Conservation (phyloP, 345 rosid genomes). For the Eucalyptus regnans region DNA sequence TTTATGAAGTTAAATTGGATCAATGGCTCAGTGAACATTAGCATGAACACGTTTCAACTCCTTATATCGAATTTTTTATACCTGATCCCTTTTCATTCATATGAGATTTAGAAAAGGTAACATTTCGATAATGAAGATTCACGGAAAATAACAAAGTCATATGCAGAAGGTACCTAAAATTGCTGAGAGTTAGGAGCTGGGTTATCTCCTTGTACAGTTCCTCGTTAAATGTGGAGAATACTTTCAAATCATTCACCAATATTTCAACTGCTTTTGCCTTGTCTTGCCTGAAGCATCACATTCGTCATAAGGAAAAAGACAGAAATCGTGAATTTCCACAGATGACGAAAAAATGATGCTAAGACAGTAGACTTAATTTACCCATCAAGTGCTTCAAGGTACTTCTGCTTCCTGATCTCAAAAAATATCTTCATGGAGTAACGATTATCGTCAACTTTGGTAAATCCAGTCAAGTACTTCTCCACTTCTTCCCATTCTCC, state of each 20-base stretch:
- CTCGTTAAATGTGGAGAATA: slow-evolving; percentile 78
- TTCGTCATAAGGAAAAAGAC: not conserved
- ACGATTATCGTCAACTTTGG: slow-evolving; percentile 61
- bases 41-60: not conserved
- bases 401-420: slow-evolving; percentile 87
- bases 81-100: not conserved
- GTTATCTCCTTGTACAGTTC: slow-evolving; percentile 88
- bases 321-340: not conserved
- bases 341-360: not conserved
- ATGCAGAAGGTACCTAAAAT: slow-evolving; percentile 49
- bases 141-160: not conserved
- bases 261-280: slow-evolving; percentile 79
- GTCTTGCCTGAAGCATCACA: slow-evolving; percentile 45
- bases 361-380: not conserved
- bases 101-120: not conserved
- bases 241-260: slow-evolving; percentile 72
- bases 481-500: slow-evolving; percentile 78
- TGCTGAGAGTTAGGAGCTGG: slow-evolving; percentile 65
- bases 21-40: not conserved
- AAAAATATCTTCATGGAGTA: slow-evolving; percentile 87
- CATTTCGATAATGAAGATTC: not conserved
- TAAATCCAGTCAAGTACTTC: slow-evolving; percentile 50
- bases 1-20: not conserved
- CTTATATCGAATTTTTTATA: not conserved
- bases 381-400: slow-evolving; percentile 87